A percentile compares a stretch with the other conserved stretches of the same genome.
Evolutionary conservation across 768 basidiomycete genomes (phyloP).

Genomic region (Trametopsis cervina): DNA sequence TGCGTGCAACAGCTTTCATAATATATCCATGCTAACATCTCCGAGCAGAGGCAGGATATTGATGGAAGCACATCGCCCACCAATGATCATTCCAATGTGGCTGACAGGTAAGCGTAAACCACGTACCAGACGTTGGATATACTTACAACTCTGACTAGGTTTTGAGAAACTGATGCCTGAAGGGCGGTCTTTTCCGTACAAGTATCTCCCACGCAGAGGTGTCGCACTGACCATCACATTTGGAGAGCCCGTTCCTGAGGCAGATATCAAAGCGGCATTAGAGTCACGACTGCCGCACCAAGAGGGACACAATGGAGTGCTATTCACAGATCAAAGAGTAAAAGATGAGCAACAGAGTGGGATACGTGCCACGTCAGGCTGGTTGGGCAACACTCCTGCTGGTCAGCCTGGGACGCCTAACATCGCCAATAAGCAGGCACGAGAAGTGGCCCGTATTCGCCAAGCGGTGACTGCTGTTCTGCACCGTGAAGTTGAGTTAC

Average conservation of each 20-base stretch:
- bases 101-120: conserved; percentile 57
- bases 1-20: conserved; percentile 35
- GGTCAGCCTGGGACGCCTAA: neutral
- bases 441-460: conserved; percentile 17
- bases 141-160: conserved; percentile 33
- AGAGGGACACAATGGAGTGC: neutral
- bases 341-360: conserved; percentile 10
- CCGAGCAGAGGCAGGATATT: conserved; percentile 69
- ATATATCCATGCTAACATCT: neutral
- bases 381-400: conserved; percentile 6
- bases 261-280: conserved; percentile 25
- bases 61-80: conserved; percentile 58
- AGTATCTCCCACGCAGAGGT: conserved; percentile 58
- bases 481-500: conserved; percentile 23
- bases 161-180: conserved; percentile 93
- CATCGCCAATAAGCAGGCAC: conserved; percentile 1
- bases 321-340: neutral
- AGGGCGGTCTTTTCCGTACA: conserved; percentile 67
- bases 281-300: conserved; percentile 8
- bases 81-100: conserved; percentile 90
- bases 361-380: conserved; percentile 5
- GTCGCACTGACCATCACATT: conserved; percentile 68
- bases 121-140: no score
- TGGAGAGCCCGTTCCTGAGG: conserved; percentile 59
- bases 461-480: conserved; percentile 25